Conservation (phyloP, 2,329 filamentous ascomycete genomes). For the Fusarium succisae region DNA sequence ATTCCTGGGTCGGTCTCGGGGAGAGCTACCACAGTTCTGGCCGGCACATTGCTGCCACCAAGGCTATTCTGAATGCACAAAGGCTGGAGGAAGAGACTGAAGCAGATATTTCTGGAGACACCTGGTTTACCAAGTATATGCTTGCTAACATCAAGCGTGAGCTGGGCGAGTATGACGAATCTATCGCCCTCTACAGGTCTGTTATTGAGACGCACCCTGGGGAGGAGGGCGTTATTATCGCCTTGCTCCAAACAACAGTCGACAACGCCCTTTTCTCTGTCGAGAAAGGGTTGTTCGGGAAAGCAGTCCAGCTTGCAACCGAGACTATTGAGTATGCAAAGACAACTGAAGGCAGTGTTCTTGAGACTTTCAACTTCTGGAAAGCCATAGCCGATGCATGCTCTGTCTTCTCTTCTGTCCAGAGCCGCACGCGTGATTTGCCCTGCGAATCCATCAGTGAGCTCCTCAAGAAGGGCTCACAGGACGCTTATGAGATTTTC, state of each 20-base stretch:
- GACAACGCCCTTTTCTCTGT: conserved; percentile 82
- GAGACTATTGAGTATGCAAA: conserved; percentile 75
- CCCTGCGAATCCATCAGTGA: conserved; percentile 66
- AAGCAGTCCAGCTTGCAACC: conserved; percentile 75
- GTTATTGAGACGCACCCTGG: conserved; percentile 74
- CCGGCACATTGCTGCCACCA: conserved; percentile 90
- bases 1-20: conserved; percentile 96
- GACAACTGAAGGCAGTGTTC: conserved; percentile 66
- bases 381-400: conserved; percentile 91
- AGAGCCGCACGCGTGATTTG: conserved; percentile 71
- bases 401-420: conserved; percentile 82
- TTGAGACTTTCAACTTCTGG: conserved; percentile 92
- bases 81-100: conserved; percentile 70
- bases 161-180: conserved; percentile 87
- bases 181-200: conserved; percentile 77
- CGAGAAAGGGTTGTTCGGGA: conserved; percentile 86
- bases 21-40: conserved; percentile 97
- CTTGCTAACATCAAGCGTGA: conserved; percentile 94
- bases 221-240: conserved; percentile 89
- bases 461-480: conserved; percentile 66
- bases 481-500: conserved; percentile 68
- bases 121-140: conserved; percentile 98
- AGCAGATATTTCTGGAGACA: conserved; percentile 68
- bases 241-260: conserved; percentile 86
- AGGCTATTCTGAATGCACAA: conserved; percentile 88